Conservation (phyloP, 78 protist species). For the Pigoraptor vietnamica region DNA sequence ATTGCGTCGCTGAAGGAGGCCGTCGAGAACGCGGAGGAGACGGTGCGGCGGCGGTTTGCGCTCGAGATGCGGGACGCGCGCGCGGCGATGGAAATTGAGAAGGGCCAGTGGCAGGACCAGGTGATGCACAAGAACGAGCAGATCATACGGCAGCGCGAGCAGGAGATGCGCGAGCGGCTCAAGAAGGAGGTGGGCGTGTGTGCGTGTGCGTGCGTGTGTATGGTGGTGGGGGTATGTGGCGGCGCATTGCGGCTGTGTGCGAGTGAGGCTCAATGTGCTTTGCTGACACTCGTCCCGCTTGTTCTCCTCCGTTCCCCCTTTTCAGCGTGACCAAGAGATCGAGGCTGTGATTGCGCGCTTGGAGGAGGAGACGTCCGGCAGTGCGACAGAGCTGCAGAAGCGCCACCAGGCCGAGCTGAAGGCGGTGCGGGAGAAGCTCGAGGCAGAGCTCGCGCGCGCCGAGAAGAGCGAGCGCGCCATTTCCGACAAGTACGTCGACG, state of each 20-base stretch:
- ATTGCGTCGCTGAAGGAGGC: neutral
- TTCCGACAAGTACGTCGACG: neutral
- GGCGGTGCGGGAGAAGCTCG: neutral
- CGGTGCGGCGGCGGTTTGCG: neutral
- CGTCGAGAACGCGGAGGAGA: neutral
- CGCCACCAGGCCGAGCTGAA: neutral
- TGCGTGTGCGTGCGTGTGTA: neutral
- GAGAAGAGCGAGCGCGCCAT: neutral
- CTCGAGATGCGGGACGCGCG: neutral
- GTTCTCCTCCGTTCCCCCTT: neutral
- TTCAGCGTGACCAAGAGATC: neutral
- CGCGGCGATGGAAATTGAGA: neutral
- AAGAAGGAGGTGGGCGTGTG: neutral
- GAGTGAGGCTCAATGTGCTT: too few species aligned
- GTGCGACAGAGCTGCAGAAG: neutral
- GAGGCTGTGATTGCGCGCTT: constrained; percentile 5
- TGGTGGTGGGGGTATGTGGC: neutral
- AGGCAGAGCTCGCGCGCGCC: neutral
- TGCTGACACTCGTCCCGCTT: too few species aligned
- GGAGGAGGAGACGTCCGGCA: neutral
- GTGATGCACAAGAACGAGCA: neutral
- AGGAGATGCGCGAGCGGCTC: neutral
- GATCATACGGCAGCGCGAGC: neutral
- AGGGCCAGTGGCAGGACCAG: neutral
- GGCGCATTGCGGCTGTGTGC: neutral